Evolutionary conservation across 495 filamentous ascomycete genomes (phyloP).

Genomic region (Chaetomidium leptoderma): DNA sequence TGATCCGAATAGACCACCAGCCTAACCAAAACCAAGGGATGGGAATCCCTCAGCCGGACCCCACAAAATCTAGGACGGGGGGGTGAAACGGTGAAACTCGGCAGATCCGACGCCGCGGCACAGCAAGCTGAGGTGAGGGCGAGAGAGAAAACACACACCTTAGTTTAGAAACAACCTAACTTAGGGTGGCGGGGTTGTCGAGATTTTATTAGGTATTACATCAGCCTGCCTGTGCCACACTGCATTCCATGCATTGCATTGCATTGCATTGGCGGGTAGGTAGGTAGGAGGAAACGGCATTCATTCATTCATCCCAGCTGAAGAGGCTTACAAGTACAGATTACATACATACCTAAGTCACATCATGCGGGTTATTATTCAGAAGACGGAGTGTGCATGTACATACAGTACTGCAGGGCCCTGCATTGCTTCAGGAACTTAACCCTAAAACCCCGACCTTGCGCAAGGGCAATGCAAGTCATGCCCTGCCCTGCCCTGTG

Average conservation of each 20-base stretch:
- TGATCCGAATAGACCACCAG: too few species aligned
- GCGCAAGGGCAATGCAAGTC: slow-evolving; percentile 3
- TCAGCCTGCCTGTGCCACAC: not conserved
- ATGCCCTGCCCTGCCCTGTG: not conserved
- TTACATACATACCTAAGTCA: too few species aligned
- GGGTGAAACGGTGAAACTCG: not conserved
- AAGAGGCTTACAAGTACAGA: too few species aligned
- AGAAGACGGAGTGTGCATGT: not conserved
- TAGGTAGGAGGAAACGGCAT: too few species aligned
- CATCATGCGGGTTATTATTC: not conserved
- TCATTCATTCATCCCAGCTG: not conserved
- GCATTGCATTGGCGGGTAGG: too few species aligned
- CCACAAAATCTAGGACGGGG: not conserved
- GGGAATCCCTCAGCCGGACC: not conserved
- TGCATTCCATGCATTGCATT: too few species aligned
- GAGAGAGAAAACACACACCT: not conserved
- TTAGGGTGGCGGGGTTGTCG: not conserved
- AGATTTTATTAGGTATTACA: not conserved
- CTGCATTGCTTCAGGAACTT: not conserved
- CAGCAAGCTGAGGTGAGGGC: not conserved
- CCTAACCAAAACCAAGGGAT: not conserved
- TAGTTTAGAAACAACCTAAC: not conserved
- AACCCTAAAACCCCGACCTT: too few species aligned
- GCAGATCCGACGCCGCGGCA: not conserved
- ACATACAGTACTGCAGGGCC: too few species aligned